These are phyloP conservation scores for Phalaenopsis hybrid DNA, from an alignment of 116 monocot species.

Conservation along the genomic window DNA sequence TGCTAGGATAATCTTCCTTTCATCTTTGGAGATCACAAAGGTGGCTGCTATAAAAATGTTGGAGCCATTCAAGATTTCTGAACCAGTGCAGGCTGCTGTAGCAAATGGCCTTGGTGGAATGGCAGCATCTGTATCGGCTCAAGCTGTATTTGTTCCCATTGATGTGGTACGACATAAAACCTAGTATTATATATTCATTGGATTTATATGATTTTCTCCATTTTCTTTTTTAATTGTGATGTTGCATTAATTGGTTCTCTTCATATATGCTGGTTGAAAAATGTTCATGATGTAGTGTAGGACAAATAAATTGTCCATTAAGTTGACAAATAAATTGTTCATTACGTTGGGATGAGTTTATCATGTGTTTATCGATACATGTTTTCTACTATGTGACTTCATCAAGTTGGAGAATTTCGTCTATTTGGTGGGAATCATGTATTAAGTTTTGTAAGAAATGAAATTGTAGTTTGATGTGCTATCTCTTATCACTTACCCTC, in stretches of 20 bases:
- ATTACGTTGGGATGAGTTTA: neutral
- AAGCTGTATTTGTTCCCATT: slow-evolving; percentile 87
- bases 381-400: neutral
- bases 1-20: slow-evolving; percentile 89
- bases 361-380: neutral
- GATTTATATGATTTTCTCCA: neutral
- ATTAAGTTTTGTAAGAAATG: neutral
- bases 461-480: neutral
- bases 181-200: neutral
- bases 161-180: slow-evolving; percentile 67
- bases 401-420: neutral
- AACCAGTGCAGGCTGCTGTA: slow-evolving; percentile 79
- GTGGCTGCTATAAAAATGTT: slow-evolving; percentile 54
- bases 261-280: too few species aligned
- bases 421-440: neutral
- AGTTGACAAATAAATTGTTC: too few species aligned
- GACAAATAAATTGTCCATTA: too few species aligned
- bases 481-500: neutral
- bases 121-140: slow-evolving; percentile 74
- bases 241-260: neutral
- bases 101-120: slow-evolving; percentile 87
- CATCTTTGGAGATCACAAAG: slow-evolving; percentile 80
- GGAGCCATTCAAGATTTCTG: slow-evolving; percentile 74
- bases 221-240: neutral
- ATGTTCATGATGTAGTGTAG: too few species aligned